phyloP scores from a whole-genome alignment of 1,284 basidiomycete species.

The Papiliotrema fonsecae region DNA sequence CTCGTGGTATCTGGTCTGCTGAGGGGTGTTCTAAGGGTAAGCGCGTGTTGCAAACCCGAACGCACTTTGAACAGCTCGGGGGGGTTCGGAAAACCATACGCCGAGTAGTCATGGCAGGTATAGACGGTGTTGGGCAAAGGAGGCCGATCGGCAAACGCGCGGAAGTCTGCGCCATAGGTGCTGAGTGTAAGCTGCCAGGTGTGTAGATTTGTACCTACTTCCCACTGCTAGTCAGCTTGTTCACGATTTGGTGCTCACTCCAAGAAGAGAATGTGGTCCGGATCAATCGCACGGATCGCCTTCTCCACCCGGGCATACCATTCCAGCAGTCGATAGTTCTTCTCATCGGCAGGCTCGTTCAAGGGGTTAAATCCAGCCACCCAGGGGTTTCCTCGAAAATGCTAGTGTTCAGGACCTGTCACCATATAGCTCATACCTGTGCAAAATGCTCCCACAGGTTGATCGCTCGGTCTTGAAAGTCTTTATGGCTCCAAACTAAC shows the following conservation, averaged over 20 bases:
- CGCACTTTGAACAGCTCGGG: conserved; percentile 47
- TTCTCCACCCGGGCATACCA: conserved; percentile 62
- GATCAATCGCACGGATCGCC: conserved; percentile 62
- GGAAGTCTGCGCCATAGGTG: conserved; percentile 70
- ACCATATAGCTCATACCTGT: not conserved
- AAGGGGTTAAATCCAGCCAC: conserved; percentile 63
- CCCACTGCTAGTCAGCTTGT: no score
- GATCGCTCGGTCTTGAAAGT: conserved; percentile 66
- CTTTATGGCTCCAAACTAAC: conserved; percentile 66
- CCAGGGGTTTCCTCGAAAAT: conserved; percentile 64
- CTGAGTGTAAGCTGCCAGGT: no score
- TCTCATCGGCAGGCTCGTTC: conserved; percentile 66
- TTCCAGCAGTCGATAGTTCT: conserved; percentile 50
- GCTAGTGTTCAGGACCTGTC: conserved; percentile 18
- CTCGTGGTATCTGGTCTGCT: conserved; percentile 24
- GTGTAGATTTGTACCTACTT: no score
- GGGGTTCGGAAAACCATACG: conserved; percentile 61
- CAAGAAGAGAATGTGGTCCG: conserved; percentile 55
- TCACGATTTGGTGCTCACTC: no score
- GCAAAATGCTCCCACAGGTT: conserved; percentile 67
- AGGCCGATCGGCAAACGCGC: conserved; percentile 57
- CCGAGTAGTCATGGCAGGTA: conserved; percentile 68
- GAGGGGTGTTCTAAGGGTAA: conserved; percentile 67
- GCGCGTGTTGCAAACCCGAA: no score
- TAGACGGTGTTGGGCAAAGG: conserved; percentile 59